Evolutionary conservation across 305 asterid genomes (phyloP).

Genomic region (Rubia occidens): DNA sequence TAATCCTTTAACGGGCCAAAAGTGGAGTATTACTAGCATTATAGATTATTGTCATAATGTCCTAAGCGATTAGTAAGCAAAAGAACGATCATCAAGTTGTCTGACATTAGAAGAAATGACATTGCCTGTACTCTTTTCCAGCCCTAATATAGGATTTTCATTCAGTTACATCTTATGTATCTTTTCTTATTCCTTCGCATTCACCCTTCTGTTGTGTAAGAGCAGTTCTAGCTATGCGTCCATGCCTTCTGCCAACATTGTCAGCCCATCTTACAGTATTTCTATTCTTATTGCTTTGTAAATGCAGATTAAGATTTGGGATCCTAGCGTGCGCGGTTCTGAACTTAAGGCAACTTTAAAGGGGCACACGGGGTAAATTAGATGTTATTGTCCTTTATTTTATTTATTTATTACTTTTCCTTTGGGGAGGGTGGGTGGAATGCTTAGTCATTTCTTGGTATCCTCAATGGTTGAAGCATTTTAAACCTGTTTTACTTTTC

Average conservation of each 20-base stretch:
- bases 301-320: slow-evolving; percentile 88
- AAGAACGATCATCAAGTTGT: not conserved
- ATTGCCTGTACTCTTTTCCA: not conserved
- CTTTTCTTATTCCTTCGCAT: not conserved
- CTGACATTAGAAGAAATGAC: not conserved
- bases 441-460: not conserved
- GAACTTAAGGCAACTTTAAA: slow-evolving; percentile 83
- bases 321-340: slow-evolving; percentile 89
- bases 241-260: not conserved
- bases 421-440: not conserved
- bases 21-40: not conserved
- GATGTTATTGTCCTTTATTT: not conserved
- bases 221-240: not conserved
- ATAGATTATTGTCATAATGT: not conserved
- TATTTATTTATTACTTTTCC: not conserved
- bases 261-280: slow-evolving; percentile 1
- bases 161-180: not conserved
- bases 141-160: not conserved
- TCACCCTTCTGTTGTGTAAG: not conserved
- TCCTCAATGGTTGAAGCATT: slow-evolving; percentile 5
- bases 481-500: slow-evolving; percentile 1
- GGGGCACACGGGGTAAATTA: slow-evolving; percentile 75
- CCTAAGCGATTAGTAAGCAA: not conserved
- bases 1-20: not conserved
- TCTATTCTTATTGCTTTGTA: slow-evolving; percentile 1